A percentile compares a stretch with the other conserved stretches of the same genome.
Evolutionary conservation across 2,329 filamentous ascomycete species (phyloP).

Genomic region (Xylaria sp.): DNA sequence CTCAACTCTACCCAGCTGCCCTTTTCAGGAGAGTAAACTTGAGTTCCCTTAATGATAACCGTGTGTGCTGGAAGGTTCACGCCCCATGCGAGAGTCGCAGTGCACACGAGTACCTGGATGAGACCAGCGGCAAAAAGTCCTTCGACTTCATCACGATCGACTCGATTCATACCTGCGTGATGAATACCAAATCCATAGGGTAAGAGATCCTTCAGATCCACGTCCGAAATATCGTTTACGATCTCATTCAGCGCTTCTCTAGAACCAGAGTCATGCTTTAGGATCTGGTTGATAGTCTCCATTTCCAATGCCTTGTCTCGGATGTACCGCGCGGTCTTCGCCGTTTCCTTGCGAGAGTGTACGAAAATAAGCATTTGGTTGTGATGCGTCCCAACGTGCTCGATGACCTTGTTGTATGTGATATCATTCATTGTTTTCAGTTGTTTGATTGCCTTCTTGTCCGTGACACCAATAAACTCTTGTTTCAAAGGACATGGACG

Average conservation of each 20-base stretch:
- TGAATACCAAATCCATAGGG: conserved; percentile 98
- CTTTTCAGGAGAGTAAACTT: conserved; percentile 97
- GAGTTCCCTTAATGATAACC: conserved; percentile 98
- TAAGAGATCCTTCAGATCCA: conserved; percentile 89
- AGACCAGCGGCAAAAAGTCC: conserved; percentile 90
- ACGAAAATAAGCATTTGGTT: conserved; percentile 99
- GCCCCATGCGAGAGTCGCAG: conserved; percentile 98
- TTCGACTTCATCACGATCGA: conserved; percentile 94
- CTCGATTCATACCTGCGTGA: conserved; percentile 94
- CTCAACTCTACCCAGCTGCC: conserved; percentile 98
- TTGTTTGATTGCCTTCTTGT: conserved; percentile 98
- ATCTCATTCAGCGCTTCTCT: conserved; percentile 88
- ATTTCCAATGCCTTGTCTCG: conserved; percentile 95
- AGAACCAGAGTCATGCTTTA: conserved; percentile 90
- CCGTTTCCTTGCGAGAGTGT: conserved; percentile 96
- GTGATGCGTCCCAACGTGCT: conserved; percentile 89
- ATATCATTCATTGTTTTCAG: conserved; percentile 99
- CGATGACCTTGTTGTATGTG: conserved; percentile 95
- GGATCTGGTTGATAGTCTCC: conserved; percentile 95
- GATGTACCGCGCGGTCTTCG: conserved; percentile 95
- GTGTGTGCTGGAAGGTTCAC: conserved; percentile 97
- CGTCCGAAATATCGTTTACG: conserved; percentile 79
- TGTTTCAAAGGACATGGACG: conserved; percentile 93
- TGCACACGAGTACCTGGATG: conserved; percentile 95
- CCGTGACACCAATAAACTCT: conserved; percentile 96